Evolutionary conservation across 805 yeast genomes (phyloP).

Genomic region (Yamadazyma endophytica): DNA sequence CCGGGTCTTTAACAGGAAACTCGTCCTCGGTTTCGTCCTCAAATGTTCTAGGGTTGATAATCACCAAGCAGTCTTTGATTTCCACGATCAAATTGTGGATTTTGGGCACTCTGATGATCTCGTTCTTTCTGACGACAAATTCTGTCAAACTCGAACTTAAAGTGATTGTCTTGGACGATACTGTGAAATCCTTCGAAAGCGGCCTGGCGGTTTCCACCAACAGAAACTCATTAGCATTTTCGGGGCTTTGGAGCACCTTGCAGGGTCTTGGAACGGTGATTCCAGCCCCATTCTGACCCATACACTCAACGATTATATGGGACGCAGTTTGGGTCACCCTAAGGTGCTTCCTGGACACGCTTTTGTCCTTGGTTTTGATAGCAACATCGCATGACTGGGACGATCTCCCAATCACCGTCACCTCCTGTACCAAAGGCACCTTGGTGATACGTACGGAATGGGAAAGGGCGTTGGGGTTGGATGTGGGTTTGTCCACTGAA

Average conservation of each 20-base stretch:
- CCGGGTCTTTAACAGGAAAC: too few species aligned
- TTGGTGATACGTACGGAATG: constrained; percentile 28
- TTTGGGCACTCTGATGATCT: constrained; percentile 61
- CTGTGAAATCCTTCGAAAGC: constrained; percentile 5
- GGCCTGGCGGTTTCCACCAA: constrained; percentile 10
- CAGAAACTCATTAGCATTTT: constrained; percentile 16
- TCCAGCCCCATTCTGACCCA: constrained; percentile 79
- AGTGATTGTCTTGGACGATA: constrained; percentile 29
- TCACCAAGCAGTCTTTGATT: constrained; percentile 60
- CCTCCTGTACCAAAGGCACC: constrained; percentile 34
- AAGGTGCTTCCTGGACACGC: constrained; percentile 67
- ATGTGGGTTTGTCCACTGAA: constrained; percentile 9
- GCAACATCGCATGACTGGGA: constrained; percentile 53
- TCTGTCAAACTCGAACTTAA: constrained; percentile 45
- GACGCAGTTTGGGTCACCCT: constrained; percentile 32
- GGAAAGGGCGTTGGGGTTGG: constrained; percentile 6
- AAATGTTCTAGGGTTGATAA: constrained; percentile 45
- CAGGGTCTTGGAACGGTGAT: constrained; percentile 57
- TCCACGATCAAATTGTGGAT: constrained; percentile 61
- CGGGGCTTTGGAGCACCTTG: constrained; percentile 21
- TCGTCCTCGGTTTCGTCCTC: constrained; percentile 49
- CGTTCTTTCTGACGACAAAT: constrained; percentile 56
- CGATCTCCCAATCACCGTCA: constrained; percentile 62
- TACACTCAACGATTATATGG: constrained; percentile 57
- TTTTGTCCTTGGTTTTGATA: constrained; percentile 46